Base-by-base conservation (phyloP, 495 filamentous ascomycete species). In the Cladorrhinum samala region DNA sequence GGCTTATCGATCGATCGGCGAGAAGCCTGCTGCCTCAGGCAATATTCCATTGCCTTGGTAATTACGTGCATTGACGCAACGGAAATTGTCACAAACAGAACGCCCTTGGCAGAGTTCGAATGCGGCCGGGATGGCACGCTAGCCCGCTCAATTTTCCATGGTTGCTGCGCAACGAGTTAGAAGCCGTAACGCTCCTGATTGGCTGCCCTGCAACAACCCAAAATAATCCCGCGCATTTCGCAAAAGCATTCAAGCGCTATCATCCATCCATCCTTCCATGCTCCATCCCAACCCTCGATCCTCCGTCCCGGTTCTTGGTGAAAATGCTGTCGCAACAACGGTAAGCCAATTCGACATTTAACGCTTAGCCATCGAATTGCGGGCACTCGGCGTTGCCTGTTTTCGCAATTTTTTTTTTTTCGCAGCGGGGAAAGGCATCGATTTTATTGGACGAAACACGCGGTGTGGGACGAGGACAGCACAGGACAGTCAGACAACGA, bases 91-190 rank as follows among this genome's bases (percentile, higher is more conserved):
- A 47, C 30, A 19, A 33, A 16, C 9, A 47, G 39, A 56, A 21
- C 48, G 30, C 40, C 24, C 17, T 51, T 49, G 48, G 27, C 24
- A 48, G 20, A 16, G 13, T 19, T 21, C 18, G 24, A 19, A 44
- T 20, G 24, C 17, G 42, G 40, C 49, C 53, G 51, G 51, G 23
- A 20, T 50, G 44, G 21, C 38, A 30, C 45, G 45, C 24, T 47
- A 47, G 45, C 45, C n/a, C 16, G 11, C 14, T n/a, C 45, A 47
- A 14, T 27, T 50, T 59, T 51, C 30, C 9, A 36, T 47, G 53
- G 62, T 65, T 65, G 62, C 62, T 39, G 55, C 24, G 57, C 60
- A 65, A 65, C 62, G 42, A 47, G 36, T 11, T 21, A 47, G 40
- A 23, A 18, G n/a, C 6, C 30, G n/a, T 20, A 18, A n/a, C 9